Base-by-base conservation (phyloP, 805 yeast species). In the Ogataea degrootiae region DNA sequence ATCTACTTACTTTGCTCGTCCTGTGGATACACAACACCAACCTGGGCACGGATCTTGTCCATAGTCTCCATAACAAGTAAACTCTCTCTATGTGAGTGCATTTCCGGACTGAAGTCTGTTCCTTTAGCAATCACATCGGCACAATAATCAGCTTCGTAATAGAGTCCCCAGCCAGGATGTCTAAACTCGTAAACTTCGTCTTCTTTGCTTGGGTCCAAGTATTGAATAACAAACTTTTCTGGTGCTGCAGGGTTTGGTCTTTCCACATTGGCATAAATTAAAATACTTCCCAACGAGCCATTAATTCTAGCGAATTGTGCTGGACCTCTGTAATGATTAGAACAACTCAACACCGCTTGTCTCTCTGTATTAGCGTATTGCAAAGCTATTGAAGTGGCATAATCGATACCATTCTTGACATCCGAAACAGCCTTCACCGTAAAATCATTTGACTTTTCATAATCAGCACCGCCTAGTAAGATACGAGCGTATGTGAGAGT, bases 101-200 rank as follows among this genome's bases (percentile, higher is more conserved):
- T 15, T 6, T n/a, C 71, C 61, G 3, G 59, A 41, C 17, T 54
- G 60, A 49, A 68, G 15, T 59, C 54, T 45, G 62, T 66, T 12
- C 79, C 78, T 15, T 59, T 63, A 6, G 57, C 45, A 37, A 80
- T 63, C 45, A 72, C 76, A 41, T 68, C 60, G 4, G 79, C 83
- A 31, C 72, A 73, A 5, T 76, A 80, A 54, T 77, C 74, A 1
- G 83, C 83, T 62, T 80, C 84, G 59, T 73, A 74, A 54, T 74
- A 75, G 58, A 78, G 74, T 0, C 85, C 85, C 42, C 65, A 59
- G 40, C 69, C 73, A 3, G 70, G 72, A 35, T 49, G 53, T 19
- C 43, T 44, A 45, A 69, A 72, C 37, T 66, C 60, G 42, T 15
- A 43, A 22, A 16, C 31, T 46, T 61, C 61, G 22, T 60, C 70